These are phyloP conservation scores for Lentinus polychrous DNA, from an alignment of 1,284 basidiomycete genomes.

Conservation along the genomic window DNA sequence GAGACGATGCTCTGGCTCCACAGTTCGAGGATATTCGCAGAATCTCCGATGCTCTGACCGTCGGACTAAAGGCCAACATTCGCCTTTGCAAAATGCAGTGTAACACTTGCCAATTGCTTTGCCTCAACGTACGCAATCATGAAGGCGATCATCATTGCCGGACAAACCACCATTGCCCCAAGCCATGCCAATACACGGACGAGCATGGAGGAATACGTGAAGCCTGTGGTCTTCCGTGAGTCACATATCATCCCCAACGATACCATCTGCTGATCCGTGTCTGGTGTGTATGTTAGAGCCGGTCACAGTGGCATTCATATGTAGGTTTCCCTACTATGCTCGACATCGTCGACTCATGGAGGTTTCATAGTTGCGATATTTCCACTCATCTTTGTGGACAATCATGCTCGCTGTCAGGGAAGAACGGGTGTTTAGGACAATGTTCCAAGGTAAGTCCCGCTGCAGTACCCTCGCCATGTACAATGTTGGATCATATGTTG, in stretches of 20 bases:
- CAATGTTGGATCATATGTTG: background rate
- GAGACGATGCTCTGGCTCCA: conserved; percentile 27
- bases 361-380: conserved; percentile 9
- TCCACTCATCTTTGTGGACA: conserved; percentile 13
- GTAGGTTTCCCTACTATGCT: conserved; percentile 24
- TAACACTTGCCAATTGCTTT: conserved; percentile 38
- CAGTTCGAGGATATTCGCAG: conserved; percentile 41
- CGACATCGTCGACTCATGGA: background rate
- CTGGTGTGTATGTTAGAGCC: conserved; percentile 30
- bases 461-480: background rate
- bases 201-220: conserved; percentile 23
- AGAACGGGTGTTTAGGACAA: conserved; percentile 16
- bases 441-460: conserved; percentile 39
- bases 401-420: conserved; percentile 9
- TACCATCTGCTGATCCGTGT: background rate
- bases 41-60: conserved; percentile 31
- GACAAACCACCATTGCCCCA: conserved; percentile 39
- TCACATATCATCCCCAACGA: conserved; percentile 5
- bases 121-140: conserved; percentile 39
- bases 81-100: conserved; percentile 46
- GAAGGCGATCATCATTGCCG: conserved; percentile 40
- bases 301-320: conserved; percentile 50
- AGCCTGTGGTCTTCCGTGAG: conserved; percentile 41
- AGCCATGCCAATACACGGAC: conserved; percentile 36
- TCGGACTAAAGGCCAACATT: conserved; percentile 38